A percentile compares a stretch with the other conserved stretches of the same genome.
Evolutionary conservation across 176 grass and related monocot species (phyloP).

Genomic region (Aegilops umbellulata): DNA sequence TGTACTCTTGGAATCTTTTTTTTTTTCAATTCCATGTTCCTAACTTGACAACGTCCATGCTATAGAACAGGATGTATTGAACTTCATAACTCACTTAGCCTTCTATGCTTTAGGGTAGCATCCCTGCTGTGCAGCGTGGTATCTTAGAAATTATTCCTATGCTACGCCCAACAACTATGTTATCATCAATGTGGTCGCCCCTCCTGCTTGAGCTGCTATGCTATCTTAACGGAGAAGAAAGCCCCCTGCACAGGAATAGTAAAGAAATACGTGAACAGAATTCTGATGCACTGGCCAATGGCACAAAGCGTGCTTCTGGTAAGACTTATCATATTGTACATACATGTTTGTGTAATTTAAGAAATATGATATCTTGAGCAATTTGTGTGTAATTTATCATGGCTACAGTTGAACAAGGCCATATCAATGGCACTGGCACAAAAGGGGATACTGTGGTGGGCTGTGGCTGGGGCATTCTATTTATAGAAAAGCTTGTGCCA

Average conservation of each 20-base stretch:
- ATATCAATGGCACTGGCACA: conserved; percentile 36
- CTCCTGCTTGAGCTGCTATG: conserved; percentile 77
- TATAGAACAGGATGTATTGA: conserved; percentile 16
- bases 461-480: conserved; percentile 70
- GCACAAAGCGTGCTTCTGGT: conserved; percentile 26
- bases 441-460: conserved; percentile 38
- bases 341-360: conserved; percentile 15
- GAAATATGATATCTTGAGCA: conserved; percentile 23
- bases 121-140: conserved; percentile 64
- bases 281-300: conserved; percentile 36
- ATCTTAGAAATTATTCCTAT: conserved; percentile 95
- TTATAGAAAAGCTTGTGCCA: conserved; percentile 89
- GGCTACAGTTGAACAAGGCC: conserved; percentile 40
- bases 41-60: conserved; percentile 25
- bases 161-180: conserved; percentile 52
- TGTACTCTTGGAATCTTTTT: neutral
- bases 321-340: conserved; percentile 27
- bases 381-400: conserved; percentile 27
- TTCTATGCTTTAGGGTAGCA: conserved; percentile 67
- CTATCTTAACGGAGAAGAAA: conserved; percentile 78
- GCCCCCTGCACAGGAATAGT: conserved; percentile 43
- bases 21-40: conserved; percentile 13
- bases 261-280: conserved; percentile 37
- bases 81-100: conserved; percentile 17
- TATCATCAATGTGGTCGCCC: conserved; percentile 79